Evolutionary conservation across 768 basidiomycete genomes (phyloP), one percentile per base, ranked within the genome.

Genomic region (Amanita muscaria): DNA sequence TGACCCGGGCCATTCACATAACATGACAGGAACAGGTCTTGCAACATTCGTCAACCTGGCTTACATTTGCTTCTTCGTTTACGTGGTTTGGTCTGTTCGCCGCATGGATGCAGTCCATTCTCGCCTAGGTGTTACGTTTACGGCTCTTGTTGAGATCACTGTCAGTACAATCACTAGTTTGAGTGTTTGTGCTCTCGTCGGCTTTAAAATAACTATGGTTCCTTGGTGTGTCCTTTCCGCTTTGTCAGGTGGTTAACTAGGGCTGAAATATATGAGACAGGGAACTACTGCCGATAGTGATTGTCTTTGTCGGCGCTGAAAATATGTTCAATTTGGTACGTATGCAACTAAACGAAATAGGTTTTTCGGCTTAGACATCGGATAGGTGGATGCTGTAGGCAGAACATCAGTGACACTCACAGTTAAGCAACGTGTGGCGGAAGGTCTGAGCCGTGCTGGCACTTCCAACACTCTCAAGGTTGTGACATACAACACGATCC

Each of bases 251-350:
- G 19, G 31, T 33, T 32, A 37, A 36, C 16, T 42, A 40, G 22
- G 29, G 38, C 50, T 39, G 40, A 47, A 46, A 40, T 42, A 42
- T 34, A 25, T 21, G 41, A 24, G 22, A 21, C 37, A 89, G 88
- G 88, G 83, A 87, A 58, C 64, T 94, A 32, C 69, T 99, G 41
- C 93, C 93, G 1, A 86, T 97, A 47, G 85, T 96, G 29, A 91
- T 99, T 40, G 78, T 92, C 5, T 93, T 98, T 52, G 86, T 94
- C 11, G 94, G 94, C 2, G 87, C 90, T 2, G 94, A 98, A 66
- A 98, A 97, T 55, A 97, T 98, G 93, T 88, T 91, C 59, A 86
- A 83, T 55, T 69, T 99, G 59, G 91, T 91, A 60, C 50, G 80
- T 39, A 4, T 62, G 27, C 23, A 12, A 43, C 15, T 27, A 54